Evolutionary conservation across 371 early-diverging fungal genomes (phyloP), one percentile per base, ranked within the genome.

Genomic region (Mucor piriformis): DNA sequence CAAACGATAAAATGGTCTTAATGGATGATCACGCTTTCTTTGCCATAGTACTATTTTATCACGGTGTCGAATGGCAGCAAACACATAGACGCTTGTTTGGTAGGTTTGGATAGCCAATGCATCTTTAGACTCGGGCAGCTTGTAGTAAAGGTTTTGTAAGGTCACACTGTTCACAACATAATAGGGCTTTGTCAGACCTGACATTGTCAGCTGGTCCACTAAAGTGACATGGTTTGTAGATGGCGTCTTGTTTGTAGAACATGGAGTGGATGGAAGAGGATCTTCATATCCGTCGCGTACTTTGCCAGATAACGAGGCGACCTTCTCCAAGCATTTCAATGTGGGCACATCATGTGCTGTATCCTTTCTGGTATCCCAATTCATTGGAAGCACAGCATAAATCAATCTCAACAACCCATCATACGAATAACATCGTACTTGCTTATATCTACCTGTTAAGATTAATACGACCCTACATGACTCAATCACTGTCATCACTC

Each of bases 11-110:
- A 75, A 73, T 1, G 69, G 69, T 13, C 61, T 47, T 25, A 63
- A 27, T 0, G 62, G 59, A 5, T 58, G 57, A 27, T 67, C 61
- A 15, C 67, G 56, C 12, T 58, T 55, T 21, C 65, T 52, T 38
- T 79, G 80, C 80, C 80, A 79, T 0, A 79, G 24, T 1, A 68
- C 69, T 21, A 79, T 64, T 33, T 74, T 70, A 34, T 79, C 73
- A 0, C 64, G 67, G 15, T 72, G 66, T 1, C 67, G 43, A 6
- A 73, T 59, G 2, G 80, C 70, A 12, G 62, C 69, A 64, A 76
- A 79, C 4, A 76, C 58, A 47, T 61, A 79, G 1, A 66, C 47
- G 23, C 56, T 65, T 0, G 80, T 79, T 20, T 74, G 73, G 47
- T 79, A 79, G 0, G 57, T 52, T 20, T 70, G 60, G 6, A 79